These are phyloP conservation scores for Xylaria sp. DNA, from an alignment of 2,329 filamentous ascomycete species.

Conservation along the genomic window DNA sequence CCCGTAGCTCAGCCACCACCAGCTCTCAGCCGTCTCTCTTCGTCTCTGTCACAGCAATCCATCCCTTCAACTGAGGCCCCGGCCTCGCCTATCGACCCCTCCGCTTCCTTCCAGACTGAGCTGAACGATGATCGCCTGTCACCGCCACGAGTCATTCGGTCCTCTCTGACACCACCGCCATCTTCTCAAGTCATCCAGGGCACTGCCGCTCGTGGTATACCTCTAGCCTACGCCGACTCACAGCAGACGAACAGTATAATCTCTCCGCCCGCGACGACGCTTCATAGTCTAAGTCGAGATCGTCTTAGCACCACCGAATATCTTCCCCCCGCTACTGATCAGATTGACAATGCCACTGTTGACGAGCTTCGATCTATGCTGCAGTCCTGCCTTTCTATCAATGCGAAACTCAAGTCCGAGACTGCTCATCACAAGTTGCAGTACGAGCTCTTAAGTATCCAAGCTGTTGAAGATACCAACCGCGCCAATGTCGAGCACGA, in stretches of 20 bases:
- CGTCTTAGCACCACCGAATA: constrained; percentile 51
- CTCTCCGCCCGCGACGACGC: constrained; percentile 63
- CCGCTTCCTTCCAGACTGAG: constrained; percentile 62
- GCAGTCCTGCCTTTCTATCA: constrained; percentile 64
- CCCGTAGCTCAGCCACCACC: constrained; percentile 24
- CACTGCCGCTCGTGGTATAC: constrained; percentile 43
- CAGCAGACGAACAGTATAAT: constrained; percentile 59
- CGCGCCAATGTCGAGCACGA: constrained; percentile 90
- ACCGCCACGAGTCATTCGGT: constrained; percentile 62
- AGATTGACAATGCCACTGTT: constrained; percentile 62
- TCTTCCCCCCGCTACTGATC: constrained; percentile 58
- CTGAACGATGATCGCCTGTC: constrained; percentile 58
- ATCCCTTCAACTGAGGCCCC: constrained; percentile 68
- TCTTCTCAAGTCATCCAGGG: constrained; percentile 60
- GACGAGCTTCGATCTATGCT: constrained; percentile 69
- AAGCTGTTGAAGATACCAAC: constrained; percentile 85
- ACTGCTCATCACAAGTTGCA: constrained; percentile 92
- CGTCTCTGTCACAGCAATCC: constrained; percentile 60
- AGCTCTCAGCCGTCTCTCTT: constrained; percentile 42
- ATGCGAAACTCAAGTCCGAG: constrained; percentile 76
- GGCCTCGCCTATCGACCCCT: constrained; percentile 62
- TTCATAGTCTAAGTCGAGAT: constrained; percentile 33
- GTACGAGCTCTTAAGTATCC: constrained; percentile 83
- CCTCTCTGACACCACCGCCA: constrained; percentile 67
- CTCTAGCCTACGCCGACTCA: constrained; percentile 51